Percentiles rank a stretch among this genome's conserved stretches.
These are phyloP conservation scores for Eucalyptus erythrocorys DNA, from an alignment of 345 rosid species.

Conservation along the genomic window DNA sequence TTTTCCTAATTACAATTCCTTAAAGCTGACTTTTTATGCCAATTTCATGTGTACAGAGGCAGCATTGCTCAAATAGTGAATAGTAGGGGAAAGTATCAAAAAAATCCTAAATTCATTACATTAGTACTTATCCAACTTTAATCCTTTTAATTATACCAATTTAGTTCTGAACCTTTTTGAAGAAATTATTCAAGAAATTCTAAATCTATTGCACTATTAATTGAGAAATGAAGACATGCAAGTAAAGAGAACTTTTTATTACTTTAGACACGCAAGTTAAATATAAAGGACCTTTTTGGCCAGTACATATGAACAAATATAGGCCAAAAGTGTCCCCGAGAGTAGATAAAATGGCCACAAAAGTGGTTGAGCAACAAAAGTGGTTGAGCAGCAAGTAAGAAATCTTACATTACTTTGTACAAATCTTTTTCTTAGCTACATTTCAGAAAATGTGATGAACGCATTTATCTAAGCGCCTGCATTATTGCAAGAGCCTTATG, in stretches of 20 bases:
- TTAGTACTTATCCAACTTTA: no score
- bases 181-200: no score
- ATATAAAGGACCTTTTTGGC: background rate
- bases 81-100: background rate
- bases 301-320: background rate
- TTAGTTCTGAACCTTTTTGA: fast-evolving
- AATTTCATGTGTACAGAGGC: background rate
- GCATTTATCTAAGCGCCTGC: background rate
- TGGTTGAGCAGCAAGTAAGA: background rate
- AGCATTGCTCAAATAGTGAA: background rate
- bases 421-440: background rate
- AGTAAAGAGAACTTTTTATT: background rate
- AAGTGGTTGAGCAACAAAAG: background rate
- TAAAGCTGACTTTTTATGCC: background rate
- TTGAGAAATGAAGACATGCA: background rate
- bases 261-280: background rate
- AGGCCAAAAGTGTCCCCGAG: background rate
- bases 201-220: background rate
- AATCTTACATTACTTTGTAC: background rate
- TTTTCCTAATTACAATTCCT: background rate
- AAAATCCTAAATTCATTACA: no score
- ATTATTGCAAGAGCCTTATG: background rate
- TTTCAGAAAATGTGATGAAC: background rate
- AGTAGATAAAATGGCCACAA: background rate
- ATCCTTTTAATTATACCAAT: no score